These are phyloP conservation scores for Dimocarpus longan DNA, from an alignment of 345 rosid genomes.

Conservation along the genomic window DNA sequence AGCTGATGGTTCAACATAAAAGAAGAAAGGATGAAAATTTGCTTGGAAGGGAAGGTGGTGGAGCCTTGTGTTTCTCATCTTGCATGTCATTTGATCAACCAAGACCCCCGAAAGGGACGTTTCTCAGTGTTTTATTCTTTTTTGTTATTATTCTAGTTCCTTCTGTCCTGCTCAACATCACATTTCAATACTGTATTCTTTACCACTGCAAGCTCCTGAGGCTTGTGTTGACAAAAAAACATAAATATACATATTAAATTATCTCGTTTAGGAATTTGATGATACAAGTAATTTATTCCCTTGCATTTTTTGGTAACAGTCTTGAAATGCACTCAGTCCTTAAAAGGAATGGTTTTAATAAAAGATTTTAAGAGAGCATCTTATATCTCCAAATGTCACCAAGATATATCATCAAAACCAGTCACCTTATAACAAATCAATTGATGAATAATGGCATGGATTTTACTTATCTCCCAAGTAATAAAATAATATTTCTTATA, in stretches of 20 bases:
- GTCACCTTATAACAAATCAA: too few relatives aligned
- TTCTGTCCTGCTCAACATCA: background rate
- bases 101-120: background rate
- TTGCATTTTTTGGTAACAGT: too few relatives aligned
- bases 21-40: conserved; percentile 2
- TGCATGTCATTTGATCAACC: conserved; percentile 4
- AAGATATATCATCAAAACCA: too few relatives aligned
- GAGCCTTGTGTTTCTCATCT: background rate
- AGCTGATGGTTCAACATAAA: conserved; percentile 17
- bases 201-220: background rate
- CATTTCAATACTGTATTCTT: conserved; percentile 2
- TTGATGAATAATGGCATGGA: too few relatives aligned
- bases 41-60: background rate
- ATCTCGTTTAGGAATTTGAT: background rate
- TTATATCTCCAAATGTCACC: too few relatives aligned
- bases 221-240: background rate
- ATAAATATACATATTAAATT: background rate
- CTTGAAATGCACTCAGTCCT: too few relatives aligned
- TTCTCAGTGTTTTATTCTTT: background rate
- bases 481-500: too few relatives aligned
- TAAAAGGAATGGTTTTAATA: too few relatives aligned
- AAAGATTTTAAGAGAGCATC: too few relatives aligned
- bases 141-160: background rate
- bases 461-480: too few relatives aligned
- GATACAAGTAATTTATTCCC: too few relatives aligned